Base-by-base conservation (phyloP, 2,329 filamentous ascomycete genomes). In the Cladosporium sp. region DNA sequence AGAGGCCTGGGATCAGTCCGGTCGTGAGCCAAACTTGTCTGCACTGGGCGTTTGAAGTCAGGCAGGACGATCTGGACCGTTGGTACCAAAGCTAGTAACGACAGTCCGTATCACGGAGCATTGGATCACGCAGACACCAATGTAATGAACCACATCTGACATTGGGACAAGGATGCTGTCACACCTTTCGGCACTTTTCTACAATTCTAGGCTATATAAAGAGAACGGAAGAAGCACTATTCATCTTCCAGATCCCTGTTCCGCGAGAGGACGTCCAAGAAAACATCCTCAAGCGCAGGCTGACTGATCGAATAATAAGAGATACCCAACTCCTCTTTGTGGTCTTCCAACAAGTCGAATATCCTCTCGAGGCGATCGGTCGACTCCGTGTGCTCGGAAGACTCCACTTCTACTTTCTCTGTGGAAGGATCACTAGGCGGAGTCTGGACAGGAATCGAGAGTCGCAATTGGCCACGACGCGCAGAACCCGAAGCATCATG, bases 241-340 rank as follows among this genome's bases (percentile, higher is more conserved):
- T 63, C 60, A 15, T 93, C 92, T 75, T 94, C 91, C 69, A 88
- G 83, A 15, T 93, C 85, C 75, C 92, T 87, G 76, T 94, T 90
- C 76, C 87, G 85, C 1, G 89, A 88, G 10, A 96, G 92, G 74
- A 96, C 93, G 36, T 86, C 85, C 76, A 96, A 78, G 77, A 97
- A 97, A 0, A 96, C 92, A 78, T 96, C 91, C 75, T 97, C 93
- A 54, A 96, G 80, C 30, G 91, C 95, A 21, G 92, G 93, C 28
- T 91, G 91, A 65, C 87, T 90, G 69, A 96, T 91, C 64, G 90
- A 92, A 78, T 93, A 96, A 78, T 95, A 91, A 74, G 91, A 89
- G 52, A 96, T 84, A 0, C 90, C 90, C 49, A 96, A 77, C 3
- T 78, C 76, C n/a, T 86, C 80, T 72, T 88, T 90, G 67, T 87